Base-by-base conservation (phyloP, 2,329 filamentous ascomycete genomes). In the Alternaria brassicicola region DNA sequence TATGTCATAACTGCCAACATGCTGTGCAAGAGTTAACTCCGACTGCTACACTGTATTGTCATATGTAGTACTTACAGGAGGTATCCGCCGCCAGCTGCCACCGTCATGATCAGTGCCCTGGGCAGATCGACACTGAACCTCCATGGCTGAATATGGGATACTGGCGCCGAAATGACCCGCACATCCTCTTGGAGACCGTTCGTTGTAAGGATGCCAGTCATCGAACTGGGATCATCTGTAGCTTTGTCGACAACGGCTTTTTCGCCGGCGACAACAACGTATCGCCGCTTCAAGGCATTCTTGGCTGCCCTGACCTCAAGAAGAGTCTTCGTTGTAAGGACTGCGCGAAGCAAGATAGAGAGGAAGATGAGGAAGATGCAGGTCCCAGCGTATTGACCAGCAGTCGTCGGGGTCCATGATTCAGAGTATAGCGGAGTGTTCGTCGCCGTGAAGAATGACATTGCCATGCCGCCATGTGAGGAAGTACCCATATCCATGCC, bases 1-100 rank as follows among this genome's bases (percentile, higher is more conserved):
- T 92, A 87, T 1, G 91, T 93, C 92, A 95, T 97, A 73, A 96
- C 90, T 13, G 90, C 91, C 79, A 97, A 80, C 93, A 97, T 97
- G 59, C 93, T 97, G 67, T 35, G 17, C 49, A 52, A 51, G 23
- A 17, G 17, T 74, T 69, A 76, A 72, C 26, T 30, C 26, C 13
- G 17, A 21, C 15, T 51, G 28, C 17, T 21, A 26, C 25, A 38
- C 39, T 13, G 15, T 38, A 12, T 9, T 51, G 35, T 33, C 25
- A 39, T 26, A 19, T 42, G 21, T 39, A 31, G 21, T 23, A 87
- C 91, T 85, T 80, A 96, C 93, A 97, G 86, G 30, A 97, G 80
- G 78, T 96, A 97, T 12, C 89, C 90, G 42, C 96, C 85, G 7
- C 87, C 92, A n/a, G 86, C 86, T 71, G 92, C 87, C 21, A 90